phyloP scores from a whole-genome alignment of 768 basidiomycete species.

The Russula dissimulans region DNA sequence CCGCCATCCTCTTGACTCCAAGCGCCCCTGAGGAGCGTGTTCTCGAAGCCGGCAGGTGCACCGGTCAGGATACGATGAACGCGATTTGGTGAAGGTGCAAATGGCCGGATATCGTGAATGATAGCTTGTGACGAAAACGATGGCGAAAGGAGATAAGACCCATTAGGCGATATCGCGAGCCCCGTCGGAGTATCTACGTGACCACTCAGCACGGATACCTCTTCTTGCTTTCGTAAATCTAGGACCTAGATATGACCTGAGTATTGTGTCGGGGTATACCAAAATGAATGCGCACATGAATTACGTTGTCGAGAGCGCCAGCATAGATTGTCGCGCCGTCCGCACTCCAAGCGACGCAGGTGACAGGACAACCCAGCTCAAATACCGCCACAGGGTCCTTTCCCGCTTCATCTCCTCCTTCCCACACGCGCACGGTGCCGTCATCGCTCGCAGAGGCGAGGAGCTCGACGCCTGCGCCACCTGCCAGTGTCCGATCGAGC shows the following conservation, averaged over 20 bases:
- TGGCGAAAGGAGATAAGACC: constrained; percentile 80
- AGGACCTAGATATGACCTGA: constrained; percentile 47
- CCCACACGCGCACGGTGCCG: constrained; percentile 87
- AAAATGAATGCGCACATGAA: constrained; percentile 57
- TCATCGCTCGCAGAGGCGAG: constrained; percentile 88
- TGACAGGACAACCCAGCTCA: constrained; percentile 83
- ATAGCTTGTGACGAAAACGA: constrained; percentile 84
- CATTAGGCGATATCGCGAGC: constrained; percentile 83
- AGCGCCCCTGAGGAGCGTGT: constrained; percentile 67
- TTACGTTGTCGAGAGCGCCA: constrained; percentile 92
- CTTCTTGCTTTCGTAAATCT: constrained; percentile 77
- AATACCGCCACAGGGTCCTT: constrained; percentile 75
- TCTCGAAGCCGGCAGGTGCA: constrained; percentile 92
- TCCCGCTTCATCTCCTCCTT: constrained; percentile 63
- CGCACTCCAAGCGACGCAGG: constrained; percentile 83
- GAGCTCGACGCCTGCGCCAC: constrained; percentile 77
- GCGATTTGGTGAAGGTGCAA: constrained; percentile 75
- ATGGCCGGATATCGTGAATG: constrained; percentile 90
- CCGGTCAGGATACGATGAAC: constrained; percentile 74
- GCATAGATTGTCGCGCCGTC: constrained; percentile 86
- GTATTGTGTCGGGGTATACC: neutral
- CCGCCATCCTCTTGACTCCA: constrained; percentile 89
- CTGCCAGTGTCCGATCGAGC: constrained; percentile 77
- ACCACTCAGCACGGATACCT: constrained; percentile 72
- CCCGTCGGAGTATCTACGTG: constrained; percentile 93